phyloP scores from a whole-genome alignment of 208 protist genomes.

The Trypanosoma boissoni region DNA sequence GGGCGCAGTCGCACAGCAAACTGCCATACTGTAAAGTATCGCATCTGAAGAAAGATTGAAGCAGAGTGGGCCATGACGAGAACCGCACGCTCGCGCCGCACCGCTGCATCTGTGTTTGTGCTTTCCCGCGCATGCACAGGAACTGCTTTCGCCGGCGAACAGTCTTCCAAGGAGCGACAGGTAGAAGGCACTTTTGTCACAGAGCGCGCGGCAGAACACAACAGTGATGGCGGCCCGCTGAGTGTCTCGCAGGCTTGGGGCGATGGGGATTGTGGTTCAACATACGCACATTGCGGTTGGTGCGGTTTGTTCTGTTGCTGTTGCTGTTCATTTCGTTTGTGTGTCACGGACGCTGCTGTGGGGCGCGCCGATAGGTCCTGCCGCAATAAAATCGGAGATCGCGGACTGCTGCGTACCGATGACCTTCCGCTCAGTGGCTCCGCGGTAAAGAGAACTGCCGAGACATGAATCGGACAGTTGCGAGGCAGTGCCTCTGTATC shows the following conservation, averaged over 20 bases:
- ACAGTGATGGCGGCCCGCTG: too few relatives aligned
- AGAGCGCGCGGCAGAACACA: too few relatives aligned
- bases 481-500: constrained; percentile 4
- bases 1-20: constrained; percentile 13
- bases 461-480: constrained; percentile 13
- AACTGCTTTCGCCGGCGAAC: too few relatives aligned
- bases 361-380: neutral
- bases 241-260: too few relatives aligned
- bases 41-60: constrained; percentile 20
- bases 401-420: constrained; percentile 6
- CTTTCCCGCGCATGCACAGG: too few relatives aligned
- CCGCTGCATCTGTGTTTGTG: too few relatives aligned
- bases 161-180: too few relatives aligned
- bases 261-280: too few relatives aligned
- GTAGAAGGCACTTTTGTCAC: too few relatives aligned
- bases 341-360: neutral
- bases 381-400: neutral
- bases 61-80: constrained; percentile 8
- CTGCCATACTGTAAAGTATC: constrained; percentile 25
- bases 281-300: too few relatives aligned
- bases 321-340: too few relatives aligned
- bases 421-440: constrained; percentile 6
- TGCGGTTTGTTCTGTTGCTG: too few relatives aligned
- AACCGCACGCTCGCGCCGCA: constrained; percentile 7
- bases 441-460: constrained; percentile 3